phyloP scores from a whole-genome alignment of 768 basidiomycete species.

The Tricholoma saponaceum region DNA sequence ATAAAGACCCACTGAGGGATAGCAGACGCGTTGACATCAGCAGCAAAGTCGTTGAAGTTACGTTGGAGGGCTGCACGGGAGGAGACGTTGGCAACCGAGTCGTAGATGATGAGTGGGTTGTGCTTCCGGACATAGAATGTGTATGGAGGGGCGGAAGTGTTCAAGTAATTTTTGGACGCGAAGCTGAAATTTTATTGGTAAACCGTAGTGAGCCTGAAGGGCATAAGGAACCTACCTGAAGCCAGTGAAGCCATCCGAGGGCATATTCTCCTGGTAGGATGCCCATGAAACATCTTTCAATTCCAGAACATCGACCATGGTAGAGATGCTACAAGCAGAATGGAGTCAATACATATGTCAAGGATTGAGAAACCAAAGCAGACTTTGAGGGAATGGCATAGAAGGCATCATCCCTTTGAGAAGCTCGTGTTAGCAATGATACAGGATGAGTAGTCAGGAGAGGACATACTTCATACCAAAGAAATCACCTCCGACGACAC shows the following conservation, averaged over 20 bases:
- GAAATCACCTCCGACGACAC: conserved; percentile 11
- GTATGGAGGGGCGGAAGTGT: not conserved
- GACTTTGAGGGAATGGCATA: conserved; percentile 36
- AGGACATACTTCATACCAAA: not conserved
- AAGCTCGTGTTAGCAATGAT: conserved; percentile 25
- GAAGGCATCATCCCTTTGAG: conserved; percentile 38
- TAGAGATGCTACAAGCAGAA: conserved; percentile 32
- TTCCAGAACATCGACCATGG: conserved; percentile 58
- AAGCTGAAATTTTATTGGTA: not conserved
- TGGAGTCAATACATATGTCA: not conserved
- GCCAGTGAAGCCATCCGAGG: conserved; percentile 41
- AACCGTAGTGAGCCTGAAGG: not conserved
- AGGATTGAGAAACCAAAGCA: not conserved
- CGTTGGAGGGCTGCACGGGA: conserved; percentile 41
- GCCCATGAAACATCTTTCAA: conserved; percentile 54
- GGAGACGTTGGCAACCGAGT: conserved; percentile 42
- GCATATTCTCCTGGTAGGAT: conserved; percentile 58
- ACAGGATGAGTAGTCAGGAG: not conserved
- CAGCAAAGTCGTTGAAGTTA: conserved; percentile 61
- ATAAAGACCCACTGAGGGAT: conserved; percentile 61
- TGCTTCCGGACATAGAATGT: conserved; percentile 5
- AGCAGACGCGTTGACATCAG: conserved; percentile 43
- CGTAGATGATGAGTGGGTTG: conserved; percentile 43
- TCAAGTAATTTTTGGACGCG: not conserved
- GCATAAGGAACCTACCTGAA: conserved; percentile 25